These are phyloP conservation scores for Botryosphaeria agaves DNA, from an alignment of 2,329 filamentous ascomycete species.

Conservation along the genomic window DNA sequence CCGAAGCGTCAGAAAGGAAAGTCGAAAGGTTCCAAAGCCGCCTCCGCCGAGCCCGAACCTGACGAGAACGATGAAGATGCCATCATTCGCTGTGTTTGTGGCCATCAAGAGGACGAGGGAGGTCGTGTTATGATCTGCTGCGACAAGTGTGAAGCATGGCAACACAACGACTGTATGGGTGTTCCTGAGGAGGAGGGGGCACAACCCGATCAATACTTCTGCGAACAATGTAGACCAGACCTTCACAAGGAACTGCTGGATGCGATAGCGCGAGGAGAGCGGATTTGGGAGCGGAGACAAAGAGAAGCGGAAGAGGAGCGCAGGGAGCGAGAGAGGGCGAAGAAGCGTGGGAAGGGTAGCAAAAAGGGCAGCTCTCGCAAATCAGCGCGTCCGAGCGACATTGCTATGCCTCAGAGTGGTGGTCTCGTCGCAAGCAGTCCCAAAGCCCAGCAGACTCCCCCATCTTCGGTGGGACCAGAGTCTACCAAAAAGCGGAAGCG, in stretches of 20 bases:
- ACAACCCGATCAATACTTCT: conserved; percentile 75
- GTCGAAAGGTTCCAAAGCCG: conserved; percentile 19
- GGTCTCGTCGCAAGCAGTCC: too few relatives aligned
- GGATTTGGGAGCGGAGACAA: conserved; percentile 62
- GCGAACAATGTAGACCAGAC: conserved; percentile 73
- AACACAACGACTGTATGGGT: conserved; percentile 93
- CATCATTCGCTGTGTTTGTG: conserved; percentile 85
- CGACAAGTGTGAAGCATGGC: conserved; percentile 84
- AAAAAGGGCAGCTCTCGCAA: conserved; percentile 24
- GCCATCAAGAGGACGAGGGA: conserved; percentile 68
- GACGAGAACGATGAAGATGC: conserved; percentile 42
- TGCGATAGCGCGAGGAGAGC: conserved; percentile 63
- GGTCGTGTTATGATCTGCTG: conserved; percentile 92
- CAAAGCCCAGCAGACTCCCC: too few relatives aligned
- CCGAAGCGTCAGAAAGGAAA: conserved; percentile 25
- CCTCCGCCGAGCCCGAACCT: conserved; percentile 27
- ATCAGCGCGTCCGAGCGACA: too few relatives aligned
- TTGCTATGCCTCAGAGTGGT: too few relatives aligned
- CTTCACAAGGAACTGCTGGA: conserved; percentile 68
- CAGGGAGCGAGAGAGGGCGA: conserved; percentile 32
- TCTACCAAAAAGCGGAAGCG: too few relatives aligned
- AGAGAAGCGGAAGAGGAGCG: conserved; percentile 39
- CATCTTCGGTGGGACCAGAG: too few relatives aligned
- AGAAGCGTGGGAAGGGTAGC: conserved; percentile 44
- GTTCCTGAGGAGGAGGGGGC: conserved; percentile 54